Base-by-base conservation (phyloP, 2,329 filamentous ascomycete species). In the Dryadomyces sulphureus region DNA sequence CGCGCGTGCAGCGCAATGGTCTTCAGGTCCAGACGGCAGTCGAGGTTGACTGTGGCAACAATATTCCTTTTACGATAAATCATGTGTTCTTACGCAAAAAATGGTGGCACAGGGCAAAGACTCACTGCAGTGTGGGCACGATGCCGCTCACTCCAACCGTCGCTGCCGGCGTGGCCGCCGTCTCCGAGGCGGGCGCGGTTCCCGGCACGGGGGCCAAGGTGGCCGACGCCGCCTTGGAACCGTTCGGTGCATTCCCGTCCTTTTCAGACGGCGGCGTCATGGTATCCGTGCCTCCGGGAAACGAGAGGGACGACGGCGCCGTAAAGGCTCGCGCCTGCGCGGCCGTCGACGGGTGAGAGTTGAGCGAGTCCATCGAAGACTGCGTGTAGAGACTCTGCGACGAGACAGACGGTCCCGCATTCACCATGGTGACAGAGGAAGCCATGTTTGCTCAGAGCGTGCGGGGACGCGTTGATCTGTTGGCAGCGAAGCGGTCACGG, bases 1-100 rank as follows among this genome's bases (percentile, higher is more conserved):
- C 92, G 82, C 54, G 92, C 92, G 67, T 98, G 92, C 63, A 98
- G 77, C 58, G 92, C 92, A 63, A 98, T 98, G 58, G 92, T 98
- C 83, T 98, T 98, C 56, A 98, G 76, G 64, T 98, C 92, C 69
- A 96, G 72, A 58, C 92, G 89, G 69, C 90, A 95, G 72, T 94
- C 88, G 61, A 96, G 77, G 66, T 98, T 98, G 72, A 98, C 92
- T 56, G 92, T 98, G 56, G 92, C 92, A 66, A 98, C 90, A 70
- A 96, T 95, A 71, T 96, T 95, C 81, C 87, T 93, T 87, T 48
- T 48, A 47, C 44, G 36, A 45, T 22, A 49, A 45, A 49, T 52
- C 47, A 48, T 32, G 24, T 46, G 47, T 50, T 51, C 50, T 45
- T 53, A 52, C 52, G 50, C 49, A 32, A 32, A 32, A 6, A 46